Percentiles rank a stretch among this genome's conserved stretches.
Evolutionary conservation across 2,329 filamentous ascomycete species (phyloP).

Genomic region (Penicillium sp.): DNA sequence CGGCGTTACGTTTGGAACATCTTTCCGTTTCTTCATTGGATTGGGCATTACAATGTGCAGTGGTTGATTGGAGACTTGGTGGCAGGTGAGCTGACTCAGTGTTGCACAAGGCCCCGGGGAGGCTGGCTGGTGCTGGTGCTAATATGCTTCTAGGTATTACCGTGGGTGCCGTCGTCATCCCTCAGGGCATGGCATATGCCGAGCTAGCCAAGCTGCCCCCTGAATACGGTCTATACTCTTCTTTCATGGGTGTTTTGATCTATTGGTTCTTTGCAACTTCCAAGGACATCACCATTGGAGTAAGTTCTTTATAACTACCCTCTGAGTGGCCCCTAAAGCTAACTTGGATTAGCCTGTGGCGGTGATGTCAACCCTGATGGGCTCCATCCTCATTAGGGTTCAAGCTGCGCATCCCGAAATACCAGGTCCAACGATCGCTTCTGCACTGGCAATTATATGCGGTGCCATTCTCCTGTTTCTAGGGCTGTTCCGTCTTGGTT

Average conservation of each 20-base stretch:
- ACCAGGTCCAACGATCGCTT: slow-evolving; percentile 67
- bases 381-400: slow-evolving; percentile 71
- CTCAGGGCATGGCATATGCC: slow-evolving; percentile 93
- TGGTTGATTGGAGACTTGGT: slow-evolving; percentile 87
- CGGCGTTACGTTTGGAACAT: slow-evolving; percentile 64
- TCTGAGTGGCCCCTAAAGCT: neutral
- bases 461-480: slow-evolving; percentile 74
- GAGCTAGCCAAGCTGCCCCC: slow-evolving; percentile 72
- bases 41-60: slow-evolving; percentile 76
- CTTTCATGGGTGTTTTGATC: slow-evolving; percentile 86
- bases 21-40: slow-evolving; percentile 86
- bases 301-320: slow-evolving; percentile 44
- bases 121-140: neutral
- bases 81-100: slow-evolving; percentile 49
- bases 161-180: slow-evolving; percentile 76
- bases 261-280: slow-evolving; percentile 98
- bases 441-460: slow-evolving; percentile 72
- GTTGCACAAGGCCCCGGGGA: too few relatives aligned
- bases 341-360: slow-evolving; percentile 69
- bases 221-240: slow-evolving; percentile 85
- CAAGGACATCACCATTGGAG: slow-evolving; percentile 93
- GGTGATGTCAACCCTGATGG: slow-evolving; percentile 85
- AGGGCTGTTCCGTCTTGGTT: slow-evolving; percentile 72
- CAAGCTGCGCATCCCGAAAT: slow-evolving; percentile 55
- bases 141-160: slow-evolving; percentile 48